phyloP scores from a whole-genome alignment of 192 early-diverging fungal species.

The Diversispora eburnea region DNA sequence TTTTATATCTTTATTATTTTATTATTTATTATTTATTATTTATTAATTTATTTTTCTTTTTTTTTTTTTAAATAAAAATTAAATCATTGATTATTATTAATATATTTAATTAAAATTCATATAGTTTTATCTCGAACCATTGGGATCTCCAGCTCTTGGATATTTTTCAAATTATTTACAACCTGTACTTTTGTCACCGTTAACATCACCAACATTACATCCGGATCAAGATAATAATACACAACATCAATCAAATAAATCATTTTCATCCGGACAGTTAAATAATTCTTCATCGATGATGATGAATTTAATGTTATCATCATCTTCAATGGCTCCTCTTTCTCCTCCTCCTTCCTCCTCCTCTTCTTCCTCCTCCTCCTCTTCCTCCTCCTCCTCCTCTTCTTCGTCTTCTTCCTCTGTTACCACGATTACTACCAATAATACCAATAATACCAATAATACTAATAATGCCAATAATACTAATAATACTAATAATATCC shows the following conservation, averaged over 20 bases:
- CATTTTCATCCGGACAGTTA: background rate
- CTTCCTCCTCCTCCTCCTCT: too few species aligned
- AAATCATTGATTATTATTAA: background rate
- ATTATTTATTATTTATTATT: background rate
- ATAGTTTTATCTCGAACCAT: background rate
- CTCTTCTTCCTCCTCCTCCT: too few species aligned
- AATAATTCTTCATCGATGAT: background rate
- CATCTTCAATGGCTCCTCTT: background rate
- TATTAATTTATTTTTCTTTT: too few species aligned
- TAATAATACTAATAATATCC: background rate
- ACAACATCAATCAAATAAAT: too few species aligned
- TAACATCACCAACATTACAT: conserved; percentile 5
- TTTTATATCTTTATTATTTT: background rate
- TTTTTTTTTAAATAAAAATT: background rate
- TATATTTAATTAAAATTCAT: background rate
- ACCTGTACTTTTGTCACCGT: background rate
- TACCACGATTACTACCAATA: too few species aligned
- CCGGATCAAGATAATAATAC: background rate
- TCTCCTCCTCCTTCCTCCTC: too few species aligned
- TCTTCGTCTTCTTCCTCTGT: too few species aligned
- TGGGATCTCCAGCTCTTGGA: background rate
- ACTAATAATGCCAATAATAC: background rate
- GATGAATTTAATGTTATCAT: background rate
- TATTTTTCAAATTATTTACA: background rate
- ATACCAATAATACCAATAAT: too few species aligned